These are phyloP conservation scores for Patellaria atrata DNA, from an alignment of 495 filamentous ascomycete species.

Conservation along the genomic window DNA sequence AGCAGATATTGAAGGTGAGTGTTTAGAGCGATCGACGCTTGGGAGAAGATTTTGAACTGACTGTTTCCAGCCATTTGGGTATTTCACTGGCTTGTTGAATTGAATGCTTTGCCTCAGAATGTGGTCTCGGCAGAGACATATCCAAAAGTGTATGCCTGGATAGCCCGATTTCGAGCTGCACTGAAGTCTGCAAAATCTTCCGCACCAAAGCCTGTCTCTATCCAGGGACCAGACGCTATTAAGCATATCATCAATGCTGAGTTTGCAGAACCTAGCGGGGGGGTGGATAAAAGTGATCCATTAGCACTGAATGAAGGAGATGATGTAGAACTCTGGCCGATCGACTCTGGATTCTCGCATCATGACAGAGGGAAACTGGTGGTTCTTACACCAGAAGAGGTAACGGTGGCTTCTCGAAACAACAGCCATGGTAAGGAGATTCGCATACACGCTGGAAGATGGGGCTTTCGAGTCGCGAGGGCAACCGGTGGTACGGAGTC, in stretches of 20 bases:
- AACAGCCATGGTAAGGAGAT: conserved; percentile 28
- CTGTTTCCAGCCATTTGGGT: conserved; percentile 35
- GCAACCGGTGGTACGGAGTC: conserved; percentile 13
- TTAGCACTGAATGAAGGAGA: conserved; percentile 32
- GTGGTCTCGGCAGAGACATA: conserved; percentile 30
- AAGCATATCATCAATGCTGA: conserved; percentile 25
- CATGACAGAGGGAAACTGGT: conserved; percentile 39
- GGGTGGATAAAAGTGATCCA: conserved; percentile 30
- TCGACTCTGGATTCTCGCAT: conserved; percentile 38
- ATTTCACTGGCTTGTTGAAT: conserved; percentile 40
- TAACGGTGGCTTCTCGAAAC: conserved; percentile 35
- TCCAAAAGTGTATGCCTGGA: conserved; percentile 41
- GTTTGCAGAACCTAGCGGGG: conserved; percentile 24
- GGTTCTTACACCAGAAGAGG: conserved; percentile 32
- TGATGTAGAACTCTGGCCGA: conserved; percentile 39
- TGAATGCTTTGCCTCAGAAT: conserved; percentile 31
- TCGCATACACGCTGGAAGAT: conserved; percentile 40
- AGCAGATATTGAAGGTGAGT: conserved; percentile 42
- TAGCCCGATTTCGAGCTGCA: conserved; percentile 34
- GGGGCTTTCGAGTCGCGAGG: conserved; percentile 36
- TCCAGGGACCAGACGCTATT: conserved; percentile 37
- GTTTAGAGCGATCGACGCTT: neutral
- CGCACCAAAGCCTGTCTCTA: conserved; percentile 21
- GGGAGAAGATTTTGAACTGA: conserved; percentile 3
- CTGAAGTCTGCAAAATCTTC: conserved; percentile 18